Base-by-base conservation (phyloP, 768 basidiomycete genomes). In the Suillus clintonianus region DNA sequence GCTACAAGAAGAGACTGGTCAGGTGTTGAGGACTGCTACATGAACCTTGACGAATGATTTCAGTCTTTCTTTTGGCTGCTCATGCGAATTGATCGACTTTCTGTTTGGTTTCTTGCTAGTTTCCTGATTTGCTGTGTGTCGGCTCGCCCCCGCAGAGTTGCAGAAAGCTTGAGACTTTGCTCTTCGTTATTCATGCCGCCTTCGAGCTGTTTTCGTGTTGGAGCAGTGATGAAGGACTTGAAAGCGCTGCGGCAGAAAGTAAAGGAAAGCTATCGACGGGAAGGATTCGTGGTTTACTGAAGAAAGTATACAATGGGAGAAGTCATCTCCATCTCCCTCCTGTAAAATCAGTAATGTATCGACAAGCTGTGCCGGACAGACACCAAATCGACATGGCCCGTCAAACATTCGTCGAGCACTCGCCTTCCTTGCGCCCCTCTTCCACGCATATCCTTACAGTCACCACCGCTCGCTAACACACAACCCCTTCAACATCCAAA, bases 41-140 rank as follows among this genome's bases (percentile, higher is more conserved):
- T 37, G 64, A 45, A 45, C 62, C 54, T 34, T 59, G 22, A 24
- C 41, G 45, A 17, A 10, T 60, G 27, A 22, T n/a, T 1, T 51
- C 48, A 1, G 36, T 37, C 41, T 61, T n/a, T 65, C 67, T 11
- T 70, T 15, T 30, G 22, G 17, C 2, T 17, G 9, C 15, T 37
- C 45, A 19, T 55, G n/a, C 68, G 94, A 91, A 57, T 86, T 94
- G 60, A 84, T 94, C 47, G 92, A 92, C 0, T 94, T 94, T 72
- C 75, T 97, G 42, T 87, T 95, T 68, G 95, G 94, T 2, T 96
- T 97, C 80, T 94, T 94, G 11, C 76, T 95, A 42, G 94, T 94
- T 2, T 92, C 94, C 1, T 89, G 91, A 0, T 85, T 88, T 69
- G 92, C 94, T 47, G 89, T 97, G 78, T 95, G 95, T 77, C 92